Evolutionary conservation across 768 basidiomycete species (phyloP).

Genomic region (Hygrophoropsis aurantiaca): DNA sequence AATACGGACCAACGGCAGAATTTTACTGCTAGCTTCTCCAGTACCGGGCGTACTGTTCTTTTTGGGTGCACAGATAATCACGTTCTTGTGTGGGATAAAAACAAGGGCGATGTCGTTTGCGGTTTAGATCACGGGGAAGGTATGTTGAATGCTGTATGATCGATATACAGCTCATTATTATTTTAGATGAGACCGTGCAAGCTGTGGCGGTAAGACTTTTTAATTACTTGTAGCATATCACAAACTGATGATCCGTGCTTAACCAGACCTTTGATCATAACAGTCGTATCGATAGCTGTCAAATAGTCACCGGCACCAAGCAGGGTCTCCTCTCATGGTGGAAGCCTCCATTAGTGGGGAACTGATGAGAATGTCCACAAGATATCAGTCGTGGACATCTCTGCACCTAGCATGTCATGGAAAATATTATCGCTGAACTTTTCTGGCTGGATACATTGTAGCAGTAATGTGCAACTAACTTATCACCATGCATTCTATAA

Average conservation of each 20-base stretch:
- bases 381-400: background rate
- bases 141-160: conserved; percentile 26
- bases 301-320: conserved; percentile 58
- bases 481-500: conserved; percentile 22
- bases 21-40: conserved; percentile 56
- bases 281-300: conserved; percentile 32
- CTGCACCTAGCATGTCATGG: conserved; percentile 2
- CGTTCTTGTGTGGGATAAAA: conserved; percentile 62
- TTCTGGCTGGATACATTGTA: conserved; percentile 26
- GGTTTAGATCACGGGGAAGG: conserved; percentile 63
- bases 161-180: conserved; percentile 6
- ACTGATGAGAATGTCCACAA: conserved; percentile 24
- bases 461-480: conserved; percentile 30
- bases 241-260: conserved; percentile 25
- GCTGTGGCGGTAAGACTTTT: conserved; percentile 33
- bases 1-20: conserved; percentile 28
- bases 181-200: conserved; percentile 30
- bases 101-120: conserved; percentile 51
- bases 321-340: conserved; percentile 59
- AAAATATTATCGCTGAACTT: conserved; percentile 3
- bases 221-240: background rate
- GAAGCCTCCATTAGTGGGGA: conserved; percentile 32
- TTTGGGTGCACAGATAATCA: conserved; percentile 57
- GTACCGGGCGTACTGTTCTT: conserved; percentile 51
- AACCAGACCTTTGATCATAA: conserved; percentile 48